Percentiles rank a stretch among this genome's conserved stretches.
Conservation (phyloP, 768 basidiomycete genomes). For the Russula compacta region DNA sequence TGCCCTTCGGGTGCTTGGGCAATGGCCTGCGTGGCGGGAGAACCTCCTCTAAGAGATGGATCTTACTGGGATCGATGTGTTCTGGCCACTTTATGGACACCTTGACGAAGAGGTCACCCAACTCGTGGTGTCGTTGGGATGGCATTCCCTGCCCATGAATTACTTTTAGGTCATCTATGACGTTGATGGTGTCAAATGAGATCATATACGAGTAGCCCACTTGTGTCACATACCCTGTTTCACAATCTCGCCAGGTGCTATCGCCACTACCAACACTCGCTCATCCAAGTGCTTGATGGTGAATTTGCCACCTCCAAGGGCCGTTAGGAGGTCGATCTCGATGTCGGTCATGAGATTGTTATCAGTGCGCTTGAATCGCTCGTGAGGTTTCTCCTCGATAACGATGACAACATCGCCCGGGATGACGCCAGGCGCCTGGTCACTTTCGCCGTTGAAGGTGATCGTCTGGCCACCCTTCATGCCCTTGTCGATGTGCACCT, state of each 20-base stretch:
- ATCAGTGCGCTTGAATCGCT: slow-evolving; percentile 79
- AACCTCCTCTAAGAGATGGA: slow-evolving; percentile 72
- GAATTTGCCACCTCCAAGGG: slow-evolving; percentile 86
- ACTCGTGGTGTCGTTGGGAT: slow-evolving; percentile 94
- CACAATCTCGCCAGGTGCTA: slow-evolving; percentile 83
- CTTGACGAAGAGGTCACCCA: slow-evolving; percentile 86
- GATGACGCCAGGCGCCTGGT: slow-evolving; percentile 80
- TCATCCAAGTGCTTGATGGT: slow-evolving; percentile 91
- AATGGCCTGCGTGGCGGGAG: slow-evolving; percentile 70
- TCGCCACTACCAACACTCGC: slow-evolving; percentile 71
- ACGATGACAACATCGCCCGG: slow-evolving; percentile 95
- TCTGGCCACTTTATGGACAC: slow-evolving; percentile 88
- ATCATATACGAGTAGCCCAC: background rate
- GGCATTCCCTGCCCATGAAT: slow-evolving; percentile 97
- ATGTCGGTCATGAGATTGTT: slow-evolving; percentile 80
- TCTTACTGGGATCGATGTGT: slow-evolving; percentile 51
- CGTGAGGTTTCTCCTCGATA: slow-evolving; percentile 87
- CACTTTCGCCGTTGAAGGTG: slow-evolving; percentile 81
- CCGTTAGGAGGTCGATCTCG: slow-evolving; percentile 90
- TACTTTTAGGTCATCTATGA: slow-evolving; percentile 76
- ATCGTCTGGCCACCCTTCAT: slow-evolving; percentile 94
- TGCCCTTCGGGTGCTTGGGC: slow-evolving; percentile 56
- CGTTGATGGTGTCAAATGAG: background rate
- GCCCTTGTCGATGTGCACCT: slow-evolving; percentile 97
- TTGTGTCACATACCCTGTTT: slow-evolving; percentile 66